These are phyloP conservation scores for Tolypocladium endophyticum DNA, from an alignment of 2,329 filamentous ascomycete genomes.

Conservation along the genomic window DNA sequence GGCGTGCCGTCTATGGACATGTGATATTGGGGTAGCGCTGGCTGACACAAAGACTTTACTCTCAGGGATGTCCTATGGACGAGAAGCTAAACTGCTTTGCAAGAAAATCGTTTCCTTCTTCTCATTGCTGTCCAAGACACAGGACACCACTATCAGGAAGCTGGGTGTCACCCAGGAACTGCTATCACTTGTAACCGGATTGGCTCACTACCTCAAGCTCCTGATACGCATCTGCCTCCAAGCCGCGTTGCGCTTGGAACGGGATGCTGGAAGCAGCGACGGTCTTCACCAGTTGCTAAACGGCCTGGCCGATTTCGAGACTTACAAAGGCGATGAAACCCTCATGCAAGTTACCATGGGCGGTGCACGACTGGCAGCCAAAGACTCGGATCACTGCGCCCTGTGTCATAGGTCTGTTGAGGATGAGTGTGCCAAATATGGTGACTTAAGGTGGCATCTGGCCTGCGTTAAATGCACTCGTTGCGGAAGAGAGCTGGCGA, in stretches of 20 bases:
- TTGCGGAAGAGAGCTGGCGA: slow-evolving; percentile 54
- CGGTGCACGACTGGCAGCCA: slow-evolving; percentile 56
- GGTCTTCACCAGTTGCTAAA: slow-evolving; percentile 76
- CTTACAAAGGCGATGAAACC: slow-evolving; percentile 60
- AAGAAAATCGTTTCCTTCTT: slow-evolving; percentile 99
- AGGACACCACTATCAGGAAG: slow-evolving; percentile 81
- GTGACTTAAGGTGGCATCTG: slow-evolving; percentile 73
- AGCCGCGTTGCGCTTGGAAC: slow-evolving; percentile 81
- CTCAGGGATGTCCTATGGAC: slow-evolving; percentile 73
- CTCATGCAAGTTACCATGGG: slow-evolving; percentile 55
- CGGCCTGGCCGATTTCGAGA: slow-evolving; percentile 74
- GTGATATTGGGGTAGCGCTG: neutral
- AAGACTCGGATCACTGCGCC: slow-evolving; percentile 75
- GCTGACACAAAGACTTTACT: neutral
- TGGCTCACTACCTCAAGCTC: slow-evolving; percentile 95
- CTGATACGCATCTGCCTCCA: slow-evolving; percentile 95
- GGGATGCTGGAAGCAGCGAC: slow-evolving; percentile 63
- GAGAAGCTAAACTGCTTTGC: slow-evolving; percentile 97
- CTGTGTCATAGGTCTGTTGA: slow-evolving; percentile 81
- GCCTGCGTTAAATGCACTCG: slow-evolving; percentile 69
- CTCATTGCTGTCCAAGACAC: slow-evolving; percentile 84
- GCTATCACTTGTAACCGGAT: slow-evolving; percentile 89
- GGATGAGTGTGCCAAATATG: slow-evolving; percentile 74
- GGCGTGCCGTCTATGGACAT: neutral
- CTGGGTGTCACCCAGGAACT: slow-evolving; percentile 95